phyloP scores from a whole-genome alignment of 2,329 filamentous ascomycete species.

The Fusarium chuoi region DNA sequence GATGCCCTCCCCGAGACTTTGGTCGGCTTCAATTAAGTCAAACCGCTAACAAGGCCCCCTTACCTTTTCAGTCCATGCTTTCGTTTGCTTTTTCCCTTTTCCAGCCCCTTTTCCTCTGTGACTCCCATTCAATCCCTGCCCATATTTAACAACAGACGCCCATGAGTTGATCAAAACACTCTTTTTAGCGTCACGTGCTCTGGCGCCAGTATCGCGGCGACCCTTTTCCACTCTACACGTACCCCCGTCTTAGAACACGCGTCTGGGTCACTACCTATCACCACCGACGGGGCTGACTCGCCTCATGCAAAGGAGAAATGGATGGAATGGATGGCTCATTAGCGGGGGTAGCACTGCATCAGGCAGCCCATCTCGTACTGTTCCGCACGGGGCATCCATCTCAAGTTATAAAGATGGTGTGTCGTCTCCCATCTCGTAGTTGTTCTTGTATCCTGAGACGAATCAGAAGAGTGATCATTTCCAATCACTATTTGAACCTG shows the following conservation, averaged over 20 bases:
- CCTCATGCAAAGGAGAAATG: constrained; percentile 26
- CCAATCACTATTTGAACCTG: constrained; percentile 39
- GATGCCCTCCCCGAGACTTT: constrained; percentile 6
- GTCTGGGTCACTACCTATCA: constrained; percentile 38
- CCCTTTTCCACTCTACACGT: constrained; percentile 23
- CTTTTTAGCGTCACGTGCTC: constrained; percentile 29
- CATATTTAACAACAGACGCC: not conserved
- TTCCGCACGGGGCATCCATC: constrained; percentile 40
- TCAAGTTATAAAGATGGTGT: constrained; percentile 43
- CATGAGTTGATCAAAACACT: constrained; percentile 13
- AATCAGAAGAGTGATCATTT: constrained; percentile 36
- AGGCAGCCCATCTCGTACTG: constrained; percentile 33
- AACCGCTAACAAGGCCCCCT: constrained; percentile 28
- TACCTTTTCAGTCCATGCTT: constrained; percentile 11
- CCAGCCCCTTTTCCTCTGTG: constrained; percentile 31
- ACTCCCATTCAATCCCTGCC: constrained; percentile 25
- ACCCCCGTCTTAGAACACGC: constrained; percentile 9
- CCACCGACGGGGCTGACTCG: constrained; percentile 36
- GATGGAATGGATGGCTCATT: constrained; percentile 7
- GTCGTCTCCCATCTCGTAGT: constrained; percentile 6
- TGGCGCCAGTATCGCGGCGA: constrained; percentile 7
- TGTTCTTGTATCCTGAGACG: constrained; percentile 7
- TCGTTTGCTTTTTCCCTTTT: not conserved
- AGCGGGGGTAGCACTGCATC: constrained; percentile 35
- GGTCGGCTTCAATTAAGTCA: constrained; percentile 11